phyloP scores from a whole-genome alignment of 257 asterid species.

The Fraxinus excelsior region DNA sequence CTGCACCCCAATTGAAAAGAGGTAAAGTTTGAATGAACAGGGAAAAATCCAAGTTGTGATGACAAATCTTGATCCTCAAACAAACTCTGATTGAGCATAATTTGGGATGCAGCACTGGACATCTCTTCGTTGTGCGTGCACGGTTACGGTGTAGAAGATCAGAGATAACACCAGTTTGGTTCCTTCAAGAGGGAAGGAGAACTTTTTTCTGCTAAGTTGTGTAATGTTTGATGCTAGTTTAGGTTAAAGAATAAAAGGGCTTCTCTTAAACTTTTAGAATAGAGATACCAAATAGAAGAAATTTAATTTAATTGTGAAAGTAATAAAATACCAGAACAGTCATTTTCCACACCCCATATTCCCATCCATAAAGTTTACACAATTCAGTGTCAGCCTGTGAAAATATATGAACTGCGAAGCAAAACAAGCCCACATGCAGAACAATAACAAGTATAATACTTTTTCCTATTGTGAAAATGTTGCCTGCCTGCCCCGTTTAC shows the following conservation, averaged over 20 bases:
- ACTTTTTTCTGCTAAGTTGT: neutral
- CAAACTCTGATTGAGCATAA: conserved; percentile 58
- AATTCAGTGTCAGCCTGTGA: conserved; percentile 13
- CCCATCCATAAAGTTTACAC: conserved; percentile 13
- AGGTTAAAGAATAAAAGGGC: conserved; percentile 22
- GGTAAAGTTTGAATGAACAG: conserved; percentile 43
- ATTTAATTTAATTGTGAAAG: conserved; percentile 8
- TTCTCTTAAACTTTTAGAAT: conserved; percentile 16
- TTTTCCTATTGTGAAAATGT: neutral
- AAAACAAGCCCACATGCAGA: too few species aligned
- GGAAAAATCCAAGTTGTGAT: conserved; percentile 63
- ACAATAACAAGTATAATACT: neutral
- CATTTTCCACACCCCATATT: neutral
- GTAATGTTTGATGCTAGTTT: conserved; percentile 15
- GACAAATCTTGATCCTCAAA: conserved; percentile 72
- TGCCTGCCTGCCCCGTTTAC: too few species aligned
- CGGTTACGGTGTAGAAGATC: conserved; percentile 4
- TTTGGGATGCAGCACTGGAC: conserved; percentile 37
- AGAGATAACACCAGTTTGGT: neutral
- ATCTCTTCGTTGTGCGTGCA: conserved; percentile 8
- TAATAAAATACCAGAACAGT: conserved; percentile 16
- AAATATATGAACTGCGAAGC: neutral
- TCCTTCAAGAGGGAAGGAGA: conserved; percentile 20
- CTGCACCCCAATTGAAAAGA: conserved; percentile 46
- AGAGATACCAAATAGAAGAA: conserved; percentile 11